Base-by-base conservation (phyloP, 2,329 filamentous ascomycete genomes). In the Neopestalotiopsis rosae region DNA sequence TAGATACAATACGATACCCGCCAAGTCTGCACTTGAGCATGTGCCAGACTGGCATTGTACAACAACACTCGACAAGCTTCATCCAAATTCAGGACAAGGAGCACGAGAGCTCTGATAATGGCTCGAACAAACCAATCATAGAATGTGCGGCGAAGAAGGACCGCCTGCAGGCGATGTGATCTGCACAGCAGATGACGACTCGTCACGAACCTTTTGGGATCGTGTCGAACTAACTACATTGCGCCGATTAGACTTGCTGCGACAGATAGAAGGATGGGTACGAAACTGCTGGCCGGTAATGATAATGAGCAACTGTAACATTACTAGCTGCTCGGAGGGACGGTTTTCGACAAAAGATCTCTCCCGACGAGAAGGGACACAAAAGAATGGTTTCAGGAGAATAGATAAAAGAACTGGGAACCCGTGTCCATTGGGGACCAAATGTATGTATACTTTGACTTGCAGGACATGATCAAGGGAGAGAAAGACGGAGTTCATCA, bases 261-360 rank as follows among this genome's bases (percentile, higher is more conserved):
- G 59, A n/a, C 14, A 40, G 12, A 13, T 38, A 20, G 32, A 62
- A 38, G 34, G 40, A 34, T 17, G 32, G 34, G 28, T 14, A 40
- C 59, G 45, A 52, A 62, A 59, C 59, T 62, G 59, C 59, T 62
- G 59, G 59, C 34, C 59, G 59, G 59, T 62, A 62, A 62, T 40
- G 59, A 62, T 59, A 59, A 59, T 62, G 59, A 62, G 32, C n/a
- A 40, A 62, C 5, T 34, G 59, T 52, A 62, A 34, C 59, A 34
- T 62, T 40, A 12, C n/a, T 40, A 10, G 34, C 17, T 34, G 14
- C 59, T 38, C 17, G 24, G 24, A 28, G 24, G 24, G 24, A 28
- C 24, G 24, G 24, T 28, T 28, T 28, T 28, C 24, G 24, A 28
- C 24, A 28, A 5, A 20, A 34, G 30, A 34, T 34, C 4, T 34